These are phyloP conservation scores for Exophiala dermatitidis DNA, from an alignment of 2,329 filamentous ascomycete species.

Conservation along the genomic window DNA sequence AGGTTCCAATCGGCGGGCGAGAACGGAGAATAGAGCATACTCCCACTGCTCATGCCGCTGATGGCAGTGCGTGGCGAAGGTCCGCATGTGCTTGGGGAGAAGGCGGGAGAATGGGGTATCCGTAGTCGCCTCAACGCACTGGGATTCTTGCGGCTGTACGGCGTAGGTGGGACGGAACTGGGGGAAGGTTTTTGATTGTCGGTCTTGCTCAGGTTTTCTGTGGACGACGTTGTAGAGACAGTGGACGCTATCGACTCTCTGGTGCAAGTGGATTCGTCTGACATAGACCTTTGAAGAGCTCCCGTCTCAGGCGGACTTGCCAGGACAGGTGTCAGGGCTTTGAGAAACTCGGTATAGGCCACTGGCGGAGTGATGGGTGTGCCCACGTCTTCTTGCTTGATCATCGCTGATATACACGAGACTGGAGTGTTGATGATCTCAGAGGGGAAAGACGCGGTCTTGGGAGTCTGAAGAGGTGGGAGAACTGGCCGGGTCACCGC, in stretches of 20 bases:
- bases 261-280: constrained; percentile 37
- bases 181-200: constrained; percentile 51
- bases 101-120: constrained; percentile 67
- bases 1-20: constrained; percentile 70
- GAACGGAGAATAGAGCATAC: constrained; percentile 62
- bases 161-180: constrained; percentile 55
- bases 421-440: constrained; percentile 47
- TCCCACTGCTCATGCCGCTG: constrained; percentile 30
- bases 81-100: constrained; percentile 49
- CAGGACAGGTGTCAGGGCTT: constrained; percentile 64
- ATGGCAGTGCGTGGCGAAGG: constrained; percentile 64
- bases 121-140: constrained; percentile 57
- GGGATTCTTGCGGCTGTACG: constrained; percentile 51
- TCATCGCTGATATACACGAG: constrained; percentile 47
- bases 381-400: constrained; percentile 65
- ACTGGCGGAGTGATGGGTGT: constrained; percentile 86
- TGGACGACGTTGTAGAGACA: constrained; percentile 35
- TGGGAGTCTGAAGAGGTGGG: constrained; percentile 40
- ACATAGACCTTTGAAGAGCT: constrained; percentile 36
- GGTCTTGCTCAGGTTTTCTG: constrained; percentile 44
- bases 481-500: constrained; percentile 34
- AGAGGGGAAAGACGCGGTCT: constrained; percentile 42
- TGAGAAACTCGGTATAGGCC: constrained; percentile 90
- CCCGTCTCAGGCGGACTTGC: constrained; percentile 58
- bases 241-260: constrained; percentile 33